Percentiles rank a stretch among this genome's conserved stretches.
phyloP scores from a whole-genome alignment of 805 yeast species.

The Wickerhamomyces chambardii region DNA sequence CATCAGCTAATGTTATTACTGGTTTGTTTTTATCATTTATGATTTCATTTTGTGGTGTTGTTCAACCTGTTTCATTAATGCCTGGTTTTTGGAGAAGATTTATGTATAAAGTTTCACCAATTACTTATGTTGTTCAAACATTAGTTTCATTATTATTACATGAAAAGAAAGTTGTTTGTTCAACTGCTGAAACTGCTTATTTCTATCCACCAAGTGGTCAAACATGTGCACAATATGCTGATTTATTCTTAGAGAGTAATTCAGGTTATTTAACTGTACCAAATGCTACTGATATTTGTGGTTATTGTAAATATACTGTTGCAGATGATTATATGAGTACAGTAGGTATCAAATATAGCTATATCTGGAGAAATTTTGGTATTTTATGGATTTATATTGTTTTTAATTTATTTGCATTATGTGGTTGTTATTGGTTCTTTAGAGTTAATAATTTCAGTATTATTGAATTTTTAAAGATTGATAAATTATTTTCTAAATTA shows the following conservation, averaged over 20 bases:
- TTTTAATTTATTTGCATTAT: constrained; percentile 32
- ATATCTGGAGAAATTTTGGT: constrained; percentile 62
- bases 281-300: constrained; percentile 29
- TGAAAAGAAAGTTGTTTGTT: constrained; percentile 42
- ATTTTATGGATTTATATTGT: constrained; percentile 33
- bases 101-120: constrained; percentile 60
- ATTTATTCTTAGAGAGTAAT: constrained; percentile 27
- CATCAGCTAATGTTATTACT: constrained; percentile 56
- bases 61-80: constrained; percentile 30
- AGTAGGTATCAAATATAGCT: constrained; percentile 20
- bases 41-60: constrained; percentile 28
- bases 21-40: constrained; percentile 28
- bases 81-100: constrained; percentile 66
- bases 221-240: constrained; percentile 53
- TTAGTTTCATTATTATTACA: constrained; percentile 41
- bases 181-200: constrained; percentile 34
- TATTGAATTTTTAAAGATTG: background rate
- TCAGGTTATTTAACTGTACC: constrained; percentile 51
- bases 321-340: constrained; percentile 29
- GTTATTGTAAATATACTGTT: constrained; percentile 27
- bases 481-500: too few species aligned
- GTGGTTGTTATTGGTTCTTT: constrained; percentile 22
- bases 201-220: constrained; percentile 45
- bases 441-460: constrained; percentile 20
- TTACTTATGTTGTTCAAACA: constrained; percentile 48